Conservation (phyloP, 345 rosid species). For the Brassica incana region DNA sequence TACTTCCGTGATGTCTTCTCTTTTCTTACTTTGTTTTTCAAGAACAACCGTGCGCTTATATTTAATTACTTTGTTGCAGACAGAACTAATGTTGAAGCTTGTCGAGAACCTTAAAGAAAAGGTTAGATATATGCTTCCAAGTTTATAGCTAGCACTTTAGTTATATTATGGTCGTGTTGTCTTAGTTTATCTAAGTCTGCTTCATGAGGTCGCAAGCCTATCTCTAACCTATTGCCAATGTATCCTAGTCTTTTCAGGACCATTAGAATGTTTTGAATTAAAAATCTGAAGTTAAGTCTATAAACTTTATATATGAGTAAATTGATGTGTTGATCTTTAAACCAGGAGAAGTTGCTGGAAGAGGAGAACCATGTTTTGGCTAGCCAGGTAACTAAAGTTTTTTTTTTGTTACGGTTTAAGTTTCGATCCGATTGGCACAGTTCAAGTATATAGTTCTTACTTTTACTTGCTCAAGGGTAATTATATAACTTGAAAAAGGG, state of each 20-base stretch:
- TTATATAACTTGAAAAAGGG: neutral
- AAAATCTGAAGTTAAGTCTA: neutral
- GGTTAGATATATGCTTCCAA: conserved; percentile 25
- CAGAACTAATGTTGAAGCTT: conserved; percentile 35
- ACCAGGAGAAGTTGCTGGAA: neutral
- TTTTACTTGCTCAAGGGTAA: neutral
- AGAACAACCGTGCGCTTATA: neutral
- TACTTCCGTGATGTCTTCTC: neutral
- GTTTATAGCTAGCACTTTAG: neutral
- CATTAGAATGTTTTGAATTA: neutral
- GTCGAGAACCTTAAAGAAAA: conserved; percentile 37
- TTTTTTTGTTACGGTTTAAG: neutral
- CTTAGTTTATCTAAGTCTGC: neutral
- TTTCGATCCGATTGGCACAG: neutral
- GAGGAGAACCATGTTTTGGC: conserved; percentile 7
- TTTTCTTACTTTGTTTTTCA: neutral
- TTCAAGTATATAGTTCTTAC: neutral
- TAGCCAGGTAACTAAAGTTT: conserved; percentile 1
- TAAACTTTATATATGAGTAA: neutral
- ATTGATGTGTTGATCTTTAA: neutral
- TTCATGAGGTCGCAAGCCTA: neutral
- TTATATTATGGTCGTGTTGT: neutral
- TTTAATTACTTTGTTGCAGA: conserved; percentile 22
- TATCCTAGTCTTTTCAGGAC: neutral
- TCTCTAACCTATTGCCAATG: neutral